These are phyloP conservation scores for Pseudogymnoascus sp. DNA, from an alignment of 2,329 filamentous ascomycete genomes.

Conservation along the genomic window DNA sequence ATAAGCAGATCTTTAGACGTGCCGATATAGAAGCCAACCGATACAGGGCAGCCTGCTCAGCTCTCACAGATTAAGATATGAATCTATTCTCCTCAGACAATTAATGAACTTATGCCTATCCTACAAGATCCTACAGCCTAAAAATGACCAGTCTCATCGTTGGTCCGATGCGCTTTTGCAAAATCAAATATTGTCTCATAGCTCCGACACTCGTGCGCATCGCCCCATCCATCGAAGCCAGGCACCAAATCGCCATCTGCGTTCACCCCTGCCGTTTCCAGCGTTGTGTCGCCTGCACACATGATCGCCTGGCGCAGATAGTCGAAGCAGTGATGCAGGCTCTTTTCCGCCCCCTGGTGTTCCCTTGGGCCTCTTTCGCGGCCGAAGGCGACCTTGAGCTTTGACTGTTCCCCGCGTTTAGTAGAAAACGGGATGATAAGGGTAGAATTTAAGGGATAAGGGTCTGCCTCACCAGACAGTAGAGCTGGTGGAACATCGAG, in stretches of 20 bases:
- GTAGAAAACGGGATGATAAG: not conserved
- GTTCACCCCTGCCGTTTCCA: constrained; percentile 29
- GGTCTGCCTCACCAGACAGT: not conserved
- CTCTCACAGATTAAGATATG: not conserved
- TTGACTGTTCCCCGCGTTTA: not conserved
- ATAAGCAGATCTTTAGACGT: not conserved
- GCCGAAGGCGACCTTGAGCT: not conserved
- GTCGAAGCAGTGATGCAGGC: constrained; percentile 19
- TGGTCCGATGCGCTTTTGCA: not conserved
- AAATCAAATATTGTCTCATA: not conserved
- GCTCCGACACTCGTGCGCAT: not conserved
- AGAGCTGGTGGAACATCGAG: not conserved
- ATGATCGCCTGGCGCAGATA: constrained; percentile 18
- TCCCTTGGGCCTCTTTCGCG: not conserved
- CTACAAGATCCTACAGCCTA: not conserved
- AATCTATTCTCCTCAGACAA: not conserved
- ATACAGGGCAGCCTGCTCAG: not conserved
- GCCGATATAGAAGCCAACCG: not conserved
- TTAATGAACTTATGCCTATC: not conserved
- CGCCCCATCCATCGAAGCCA: not conserved
- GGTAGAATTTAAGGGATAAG: not conserved
- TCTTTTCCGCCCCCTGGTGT: not conserved
- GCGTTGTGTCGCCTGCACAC: constrained; percentile 19
- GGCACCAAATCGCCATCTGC: not conserved
- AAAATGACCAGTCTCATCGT: not conserved